Evolutionary conservation across 176 grass and related monocot species (phyloP).

Genomic region (Poa annua): DNA sequence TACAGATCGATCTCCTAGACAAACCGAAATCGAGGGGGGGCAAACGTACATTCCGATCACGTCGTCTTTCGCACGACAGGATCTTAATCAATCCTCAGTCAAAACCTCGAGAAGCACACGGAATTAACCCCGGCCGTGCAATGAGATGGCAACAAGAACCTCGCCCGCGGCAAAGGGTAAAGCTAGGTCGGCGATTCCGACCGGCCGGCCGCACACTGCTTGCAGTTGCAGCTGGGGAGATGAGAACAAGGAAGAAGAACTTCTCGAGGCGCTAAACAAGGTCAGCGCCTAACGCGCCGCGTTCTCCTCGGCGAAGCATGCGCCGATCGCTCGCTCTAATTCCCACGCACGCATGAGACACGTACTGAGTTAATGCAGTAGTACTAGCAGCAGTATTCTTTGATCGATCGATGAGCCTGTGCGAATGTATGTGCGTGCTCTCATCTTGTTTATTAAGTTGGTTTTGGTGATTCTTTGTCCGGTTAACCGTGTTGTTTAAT

Average conservation of each 20-base stretch:
- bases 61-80: constrained; percentile 14
- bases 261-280: constrained; percentile 58
- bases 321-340: too few relatives aligned
- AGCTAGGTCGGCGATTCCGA: constrained; percentile 30
- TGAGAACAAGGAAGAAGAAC: constrained; percentile 57
- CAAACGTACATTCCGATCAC: constrained; percentile 51
- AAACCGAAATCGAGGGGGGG: too few relatives aligned
- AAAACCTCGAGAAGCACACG: constrained; percentile 17
- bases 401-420: too few relatives aligned
- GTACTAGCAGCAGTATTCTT: too few relatives aligned
- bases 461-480: background rate
- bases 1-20: background rate
- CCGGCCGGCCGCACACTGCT: background rate
- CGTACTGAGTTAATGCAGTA: too few relatives aligned
- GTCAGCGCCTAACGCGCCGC: too few relatives aligned
- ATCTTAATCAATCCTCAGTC: background rate
- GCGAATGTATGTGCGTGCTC: background rate
- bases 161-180: constrained; percentile 18
- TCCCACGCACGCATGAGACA: too few relatives aligned
- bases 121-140: background rate
- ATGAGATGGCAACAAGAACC: constrained; percentile 14
- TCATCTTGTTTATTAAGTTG: background rate
- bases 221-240: constrained; percentile 30
- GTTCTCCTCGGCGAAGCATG: too few relatives aligned
- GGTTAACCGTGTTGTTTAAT: constrained; percentile 22